These are phyloP conservation scores for Saturnispora dispora DNA, from an alignment of 805 yeast genomes.

Conservation along the genomic window DNA sequence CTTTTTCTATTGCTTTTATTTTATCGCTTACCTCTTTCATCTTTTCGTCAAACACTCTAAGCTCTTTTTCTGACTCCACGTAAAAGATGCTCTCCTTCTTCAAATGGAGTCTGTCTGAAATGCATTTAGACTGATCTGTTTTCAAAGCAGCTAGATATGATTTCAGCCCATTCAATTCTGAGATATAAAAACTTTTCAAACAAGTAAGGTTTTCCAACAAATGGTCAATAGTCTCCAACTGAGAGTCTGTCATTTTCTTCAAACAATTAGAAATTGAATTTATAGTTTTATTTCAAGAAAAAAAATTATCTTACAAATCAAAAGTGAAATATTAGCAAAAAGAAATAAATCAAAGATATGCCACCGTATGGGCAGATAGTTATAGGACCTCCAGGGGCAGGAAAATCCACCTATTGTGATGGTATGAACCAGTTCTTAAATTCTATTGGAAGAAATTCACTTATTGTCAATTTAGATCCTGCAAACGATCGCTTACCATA, in stretches of 20 bases:
- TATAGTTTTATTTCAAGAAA: background rate
- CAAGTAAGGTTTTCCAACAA: slow-evolving; percentile 20
- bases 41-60: slow-evolving; percentile 10
- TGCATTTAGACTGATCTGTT: slow-evolving; percentile 15
- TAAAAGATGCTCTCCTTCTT: slow-evolving; percentile 15
- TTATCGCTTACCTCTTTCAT: slow-evolving; percentile 10
- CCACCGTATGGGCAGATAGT: slow-evolving; percentile 78
- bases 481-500: slow-evolving; percentile 51
- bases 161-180: slow-evolving; percentile 17
- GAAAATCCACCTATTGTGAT: slow-evolving; percentile 89
- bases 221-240: slow-evolving; percentile 20
- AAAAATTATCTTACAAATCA: background rate
- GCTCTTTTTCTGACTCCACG: slow-evolving; percentile 17
- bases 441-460: slow-evolving; percentile 85
- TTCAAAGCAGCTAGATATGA: slow-evolving; percentile 12
- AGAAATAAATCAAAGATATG: slow-evolving; percentile 21
- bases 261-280: background rate
- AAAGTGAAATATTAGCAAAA: too few relatives aligned
- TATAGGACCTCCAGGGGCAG: slow-evolving; percentile 97
- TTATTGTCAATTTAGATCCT: slow-evolving; percentile 87
- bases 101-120: slow-evolving; percentile 10
- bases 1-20: slow-evolving; percentile 22
- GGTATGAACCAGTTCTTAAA: slow-evolving; percentile 89
- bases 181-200: slow-evolving; percentile 21
- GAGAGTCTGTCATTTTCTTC: slow-evolving; percentile 16